Percentiles rank a stretch among this genome's conserved stretches.
These are phyloP conservation scores for Claviceps monticola DNA, from an alignment of 2,329 filamentous ascomycete species.

Conservation along the genomic window DNA sequence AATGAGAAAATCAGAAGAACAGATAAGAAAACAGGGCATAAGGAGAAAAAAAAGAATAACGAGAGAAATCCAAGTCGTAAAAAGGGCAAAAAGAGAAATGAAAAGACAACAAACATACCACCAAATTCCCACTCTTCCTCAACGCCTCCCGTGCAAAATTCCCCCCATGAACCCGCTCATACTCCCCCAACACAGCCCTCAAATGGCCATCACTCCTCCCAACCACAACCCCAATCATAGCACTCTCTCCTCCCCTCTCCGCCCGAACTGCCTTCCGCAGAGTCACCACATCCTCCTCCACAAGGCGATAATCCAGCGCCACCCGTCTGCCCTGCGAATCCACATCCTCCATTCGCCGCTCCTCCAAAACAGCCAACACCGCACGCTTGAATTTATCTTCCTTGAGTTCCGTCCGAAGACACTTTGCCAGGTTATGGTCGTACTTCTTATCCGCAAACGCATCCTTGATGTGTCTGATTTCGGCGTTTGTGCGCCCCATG, in stretches of 20 bases:
- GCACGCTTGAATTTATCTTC: conserved; percentile 93
- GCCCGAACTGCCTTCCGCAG: conserved; percentile 54
- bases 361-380: conserved; percentile 71
- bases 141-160: conserved; percentile 86
- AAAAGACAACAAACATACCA: conserved; percentile 55
- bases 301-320: conserved; percentile 41
- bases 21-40: neutral
- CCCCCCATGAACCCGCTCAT: conserved; percentile 56
- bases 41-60: conserved; percentile 12
- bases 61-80: neutral
- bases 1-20: neutral
- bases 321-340: conserved; percentile 48
- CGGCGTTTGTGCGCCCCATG: conserved; percentile 80
- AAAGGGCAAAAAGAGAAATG: neutral
- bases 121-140: conserved; percentile 78
- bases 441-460: conserved; percentile 90
- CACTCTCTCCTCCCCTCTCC: conserved; percentile 70
- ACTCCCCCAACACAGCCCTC: conserved; percentile 62
- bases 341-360: conserved; percentile 67
- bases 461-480: conserved; percentile 75
- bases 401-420: conserved; percentile 85
- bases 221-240: conserved; percentile 77
- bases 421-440: conserved; percentile 61
- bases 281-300: conserved; percentile 59
- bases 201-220: conserved; percentile 70